A percentile compares a stretch with the other conserved stretches of the same genome.
Conservation (phyloP, 2,329 filamentous ascomycete genomes). For the Sarocladium brachiariae region DNA sequence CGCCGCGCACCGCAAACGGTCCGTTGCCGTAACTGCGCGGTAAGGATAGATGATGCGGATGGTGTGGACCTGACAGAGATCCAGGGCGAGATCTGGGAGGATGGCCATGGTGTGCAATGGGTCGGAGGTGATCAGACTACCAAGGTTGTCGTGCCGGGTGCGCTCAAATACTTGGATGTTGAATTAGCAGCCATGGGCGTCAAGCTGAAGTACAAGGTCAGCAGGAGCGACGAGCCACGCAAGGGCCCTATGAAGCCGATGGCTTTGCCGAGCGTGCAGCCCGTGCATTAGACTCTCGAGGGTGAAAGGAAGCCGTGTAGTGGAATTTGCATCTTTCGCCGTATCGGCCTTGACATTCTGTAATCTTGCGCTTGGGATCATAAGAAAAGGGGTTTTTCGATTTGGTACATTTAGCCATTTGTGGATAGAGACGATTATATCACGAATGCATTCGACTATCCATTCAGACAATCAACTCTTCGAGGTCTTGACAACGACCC, state of each 20-base stretch:
- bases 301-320: background rate
- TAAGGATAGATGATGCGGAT: conserved; percentile 48
- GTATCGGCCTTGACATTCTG: background rate
- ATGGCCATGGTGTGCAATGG: conserved; percentile 77
- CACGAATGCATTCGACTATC: background rate
- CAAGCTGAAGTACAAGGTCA: conserved; percentile 73
- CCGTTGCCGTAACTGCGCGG: conserved; percentile 73
- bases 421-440: conserved; percentile 8
- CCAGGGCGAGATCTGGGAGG: conserved; percentile 81
- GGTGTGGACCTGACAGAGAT: conserved; percentile 48
- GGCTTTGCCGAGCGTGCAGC: conserved; percentile 15
- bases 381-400: background rate
- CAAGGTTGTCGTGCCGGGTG: conserved; percentile 85
- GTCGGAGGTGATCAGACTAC: conserved; percentile 87
- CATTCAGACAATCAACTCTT: no score
- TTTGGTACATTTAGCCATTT: background rate
- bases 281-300: background rate
- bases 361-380: background rate
- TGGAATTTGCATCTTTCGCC: background rate
- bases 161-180: conserved; percentile 87
- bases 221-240: conserved; percentile 57
- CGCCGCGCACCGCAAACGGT: conserved; percentile 63
- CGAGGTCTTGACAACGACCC: no score
- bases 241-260: conserved; percentile 42
- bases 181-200: conserved; percentile 96